phyloP scores from a whole-genome alignment of 208 protist genomes.

The Leishmania tarentolae region DNA sequence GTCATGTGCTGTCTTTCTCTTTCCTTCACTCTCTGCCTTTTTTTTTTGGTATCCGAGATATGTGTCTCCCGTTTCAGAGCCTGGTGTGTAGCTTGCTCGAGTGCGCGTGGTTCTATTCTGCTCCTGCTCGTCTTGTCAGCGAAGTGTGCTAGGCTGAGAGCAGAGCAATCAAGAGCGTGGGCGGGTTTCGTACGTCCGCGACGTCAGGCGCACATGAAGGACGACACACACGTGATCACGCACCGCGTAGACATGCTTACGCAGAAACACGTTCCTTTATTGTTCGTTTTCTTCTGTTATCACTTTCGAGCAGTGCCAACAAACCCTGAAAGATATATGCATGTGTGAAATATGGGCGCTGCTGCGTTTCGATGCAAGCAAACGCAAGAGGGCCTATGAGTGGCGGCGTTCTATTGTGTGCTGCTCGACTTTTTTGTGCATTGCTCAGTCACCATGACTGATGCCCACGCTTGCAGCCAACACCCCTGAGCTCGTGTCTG shows the following conservation, averaged over 20 bases:
- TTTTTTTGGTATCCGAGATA: neutral
- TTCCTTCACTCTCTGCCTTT: neutral
- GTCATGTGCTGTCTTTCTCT: neutral
- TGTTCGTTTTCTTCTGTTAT: neutral
- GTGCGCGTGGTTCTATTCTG: neutral
- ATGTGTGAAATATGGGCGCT: neutral
- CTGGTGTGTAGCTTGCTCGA: neutral
- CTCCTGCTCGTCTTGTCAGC: neutral
- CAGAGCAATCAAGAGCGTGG: neutral
- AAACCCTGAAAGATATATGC: neutral
- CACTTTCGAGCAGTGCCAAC: neutral
- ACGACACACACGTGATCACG: neutral
- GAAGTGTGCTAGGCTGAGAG: neutral
- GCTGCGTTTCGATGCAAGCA: neutral
- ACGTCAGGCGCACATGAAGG: neutral
- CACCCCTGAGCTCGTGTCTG: neutral
- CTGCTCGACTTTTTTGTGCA: neutral
- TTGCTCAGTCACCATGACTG: neutral
- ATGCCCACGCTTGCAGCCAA: neutral
- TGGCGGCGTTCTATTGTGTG: neutral
- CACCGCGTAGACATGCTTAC: neutral
- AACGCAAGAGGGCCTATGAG: neutral
- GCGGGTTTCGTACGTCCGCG: neutral
- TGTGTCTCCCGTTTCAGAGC: neutral
- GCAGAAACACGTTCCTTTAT: neutral